Conservation (phyloP, 2,329 filamentous ascomycete species). For the Proliferodiscus dingleyae region DNA sequence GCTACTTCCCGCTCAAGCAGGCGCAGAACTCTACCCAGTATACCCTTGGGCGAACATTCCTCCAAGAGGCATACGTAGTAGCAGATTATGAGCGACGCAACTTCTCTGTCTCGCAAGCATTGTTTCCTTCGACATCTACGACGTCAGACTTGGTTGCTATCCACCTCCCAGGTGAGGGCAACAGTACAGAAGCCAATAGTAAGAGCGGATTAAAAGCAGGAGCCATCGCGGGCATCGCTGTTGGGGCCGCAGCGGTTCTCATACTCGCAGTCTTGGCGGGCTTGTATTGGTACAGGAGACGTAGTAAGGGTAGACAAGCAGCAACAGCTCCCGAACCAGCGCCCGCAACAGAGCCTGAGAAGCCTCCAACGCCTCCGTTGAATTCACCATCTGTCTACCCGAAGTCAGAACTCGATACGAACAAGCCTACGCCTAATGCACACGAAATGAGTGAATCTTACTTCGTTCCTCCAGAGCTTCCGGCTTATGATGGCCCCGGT, state of each 20-base stretch:
- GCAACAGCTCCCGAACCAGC: no score
- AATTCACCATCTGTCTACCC: no score
- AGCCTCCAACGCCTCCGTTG: no score
- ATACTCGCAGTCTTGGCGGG: no score
- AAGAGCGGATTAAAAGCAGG: background rate
- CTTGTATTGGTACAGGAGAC: no score
- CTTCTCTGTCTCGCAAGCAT: constrained; percentile 36
- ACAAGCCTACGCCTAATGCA: no score
- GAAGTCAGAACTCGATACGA: no score
- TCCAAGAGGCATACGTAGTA: constrained; percentile 32
- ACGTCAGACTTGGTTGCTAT: constrained; percentile 15
- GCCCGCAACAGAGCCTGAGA: no score
- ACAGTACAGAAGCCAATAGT: background rate
- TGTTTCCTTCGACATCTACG: constrained; percentile 31
- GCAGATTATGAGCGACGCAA: constrained; percentile 36
- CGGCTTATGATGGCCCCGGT: constrained; percentile 2
- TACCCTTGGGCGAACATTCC: constrained; percentile 24
- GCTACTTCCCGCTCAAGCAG: constrained; percentile 25
- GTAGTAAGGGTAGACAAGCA: no score
- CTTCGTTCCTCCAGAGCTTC: background rate
- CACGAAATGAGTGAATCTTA: no score
- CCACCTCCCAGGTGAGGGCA: constrained; percentile 18
- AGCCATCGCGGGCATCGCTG: constrained; percentile 14
- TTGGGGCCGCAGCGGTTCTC: background rate
- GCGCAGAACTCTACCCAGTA: constrained; percentile 22